Evolutionary conservation across 2,329 filamentous ascomycete genomes (phyloP).

Genomic region (Tolypocladium sp.): DNA sequence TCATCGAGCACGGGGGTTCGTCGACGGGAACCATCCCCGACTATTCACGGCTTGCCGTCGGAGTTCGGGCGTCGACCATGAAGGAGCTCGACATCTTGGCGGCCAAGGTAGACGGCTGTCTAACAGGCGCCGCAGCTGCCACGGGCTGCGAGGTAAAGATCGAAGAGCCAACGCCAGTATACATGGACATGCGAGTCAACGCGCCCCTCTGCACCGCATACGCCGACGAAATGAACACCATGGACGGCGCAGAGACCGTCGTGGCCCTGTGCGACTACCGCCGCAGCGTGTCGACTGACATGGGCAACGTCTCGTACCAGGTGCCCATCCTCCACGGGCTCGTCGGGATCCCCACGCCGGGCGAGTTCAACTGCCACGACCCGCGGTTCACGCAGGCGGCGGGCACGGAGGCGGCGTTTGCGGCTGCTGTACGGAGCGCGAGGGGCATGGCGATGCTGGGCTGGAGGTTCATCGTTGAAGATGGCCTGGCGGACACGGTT

Average conservation of each 20-base stretch:
- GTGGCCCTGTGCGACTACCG: conserved; percentile 14
- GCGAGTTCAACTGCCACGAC: conserved; percentile 20
- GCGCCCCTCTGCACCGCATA: neutral
- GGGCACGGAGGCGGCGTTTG: conserved; percentile 23
- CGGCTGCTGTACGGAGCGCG: conserved; percentile 7
- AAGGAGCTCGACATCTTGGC: neutral
- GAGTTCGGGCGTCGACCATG: neutral
- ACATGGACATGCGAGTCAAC: neutral
- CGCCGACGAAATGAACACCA: neutral
- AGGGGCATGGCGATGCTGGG: conserved; percentile 27
- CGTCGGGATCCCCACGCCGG: conserved; percentile 28
- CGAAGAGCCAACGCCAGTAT: neutral
- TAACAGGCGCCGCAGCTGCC: neutral
- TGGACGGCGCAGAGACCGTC: neutral
- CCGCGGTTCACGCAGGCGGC: conserved; percentile 25
- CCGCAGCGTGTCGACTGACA: conserved; percentile 30
- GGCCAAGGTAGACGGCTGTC: neutral
- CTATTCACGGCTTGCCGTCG: neutral
- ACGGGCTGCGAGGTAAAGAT: neutral
- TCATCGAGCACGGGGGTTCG: neutral
- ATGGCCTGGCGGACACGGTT: conserved; percentile 4
- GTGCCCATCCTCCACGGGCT: conserved; percentile 35
- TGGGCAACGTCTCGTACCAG: conserved; percentile 37
- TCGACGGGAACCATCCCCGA: neutral
- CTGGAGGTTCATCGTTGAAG: conserved; percentile 18